Base-by-base conservation (phyloP, 192 early-diverging fungal genomes). In the Gonapodya sp. region DNA sequence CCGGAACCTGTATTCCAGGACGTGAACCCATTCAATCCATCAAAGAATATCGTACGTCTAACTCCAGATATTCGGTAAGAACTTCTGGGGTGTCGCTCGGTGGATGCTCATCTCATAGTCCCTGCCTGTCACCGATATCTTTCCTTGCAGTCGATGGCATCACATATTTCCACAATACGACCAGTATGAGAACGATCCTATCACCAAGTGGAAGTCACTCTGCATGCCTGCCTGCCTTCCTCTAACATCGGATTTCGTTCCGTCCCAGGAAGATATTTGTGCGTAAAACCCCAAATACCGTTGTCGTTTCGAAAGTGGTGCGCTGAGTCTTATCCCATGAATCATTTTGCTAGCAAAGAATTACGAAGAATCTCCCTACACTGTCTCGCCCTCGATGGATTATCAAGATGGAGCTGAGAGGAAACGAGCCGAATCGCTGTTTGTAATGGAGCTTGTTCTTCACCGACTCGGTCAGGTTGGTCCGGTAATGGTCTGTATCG, bases 381-480 rank as follows among this genome's bases (percentile, higher is more conserved):
- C 89, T 0, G 88, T 95, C 14, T 93, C 91, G 0, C 85, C 86
- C 18, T 86, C 85, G n/a, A 31, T 77, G 36, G 91, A 90, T 24
- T 85, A 85, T 34, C 79, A 79, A 32, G 85, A 85, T 34, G 80
- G 74, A 32, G 35, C 31, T 35, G 32, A 64, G 78, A 35, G 35
- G 34, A 81, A 46, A 24, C 33, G 73, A 1, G 73, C 31, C 34
- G 36, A 31, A 33, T 73, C 31, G 33, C 33, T 81, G 79, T 81
- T 81, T 64, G n/a, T 79, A 16, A 16, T 77, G 2, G 96, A 98
- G 84, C 88, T 99, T 84, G 89, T 97, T 8, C 89, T 89, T 35
- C 95, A 96, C 85, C 89, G 97, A n/a, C 81, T 99, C 37, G 88
- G 92, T 36, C 95, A 99, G 83, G 96, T 96, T 32, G 98, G 95